phyloP scores from a whole-genome alignment of 148 eudicot genomes.

The Rhododendron ferrugineum region DNA sequence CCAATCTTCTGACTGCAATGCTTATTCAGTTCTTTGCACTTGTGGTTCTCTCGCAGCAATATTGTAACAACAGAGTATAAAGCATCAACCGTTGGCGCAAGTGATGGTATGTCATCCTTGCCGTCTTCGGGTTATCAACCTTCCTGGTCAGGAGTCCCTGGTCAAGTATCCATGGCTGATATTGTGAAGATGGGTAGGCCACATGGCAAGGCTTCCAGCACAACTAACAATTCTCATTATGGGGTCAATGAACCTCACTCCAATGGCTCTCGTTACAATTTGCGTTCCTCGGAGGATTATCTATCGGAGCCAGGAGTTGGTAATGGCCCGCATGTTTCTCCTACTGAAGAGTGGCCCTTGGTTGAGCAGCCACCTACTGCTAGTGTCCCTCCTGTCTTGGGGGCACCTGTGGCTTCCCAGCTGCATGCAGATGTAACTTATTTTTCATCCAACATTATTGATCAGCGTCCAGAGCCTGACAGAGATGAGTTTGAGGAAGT shows the following conservation, averaged over 20 bases:
- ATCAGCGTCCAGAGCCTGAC: constrained; percentile 30
- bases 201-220: constrained; percentile 46
- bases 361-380: constrained; percentile 60
- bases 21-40: neutral
- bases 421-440: constrained; percentile 33
- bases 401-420: constrained; percentile 40
- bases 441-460: constrained; percentile 24
- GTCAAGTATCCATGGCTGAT: constrained; percentile 94
- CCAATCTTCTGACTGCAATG: constrained; percentile 6
- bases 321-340: constrained; percentile 13
- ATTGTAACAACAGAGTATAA: constrained; percentile 32
- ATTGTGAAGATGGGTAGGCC: constrained; percentile 96
- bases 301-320: neutral
- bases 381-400: constrained; percentile 25
- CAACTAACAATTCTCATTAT: constrained; percentile 32
- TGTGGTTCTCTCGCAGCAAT: constrained; percentile 52
- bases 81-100: constrained; percentile 23
- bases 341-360: constrained; percentile 65
- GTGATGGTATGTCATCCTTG: constrained; percentile 40
- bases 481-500: constrained; percentile 34
- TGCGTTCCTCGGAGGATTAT: constrained; percentile 5
- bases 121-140: constrained; percentile 62
- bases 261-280: constrained; percentile 27
- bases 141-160: constrained; percentile 67
- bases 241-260: constrained; percentile 21